These are phyloP conservation scores for Abelmoschus esculentus DNA, from an alignment of 345 rosid species.

Conservation along the genomic window DNA sequence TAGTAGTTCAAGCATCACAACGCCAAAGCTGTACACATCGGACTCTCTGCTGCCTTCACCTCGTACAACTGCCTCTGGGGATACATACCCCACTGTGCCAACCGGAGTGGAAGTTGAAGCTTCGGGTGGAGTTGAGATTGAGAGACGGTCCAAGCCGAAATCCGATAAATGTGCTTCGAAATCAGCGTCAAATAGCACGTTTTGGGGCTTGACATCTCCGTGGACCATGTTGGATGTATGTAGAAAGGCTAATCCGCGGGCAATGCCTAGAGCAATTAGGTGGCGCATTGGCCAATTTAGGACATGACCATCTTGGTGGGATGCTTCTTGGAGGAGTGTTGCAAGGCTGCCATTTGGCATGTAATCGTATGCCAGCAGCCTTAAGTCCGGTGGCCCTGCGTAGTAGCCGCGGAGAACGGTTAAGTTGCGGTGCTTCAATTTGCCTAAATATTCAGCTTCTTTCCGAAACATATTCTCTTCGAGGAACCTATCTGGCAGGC, in stretches of 20 bases:
- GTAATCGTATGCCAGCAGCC: constrained; percentile 82
- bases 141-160: constrained; percentile 67
- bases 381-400: constrained; percentile 67
- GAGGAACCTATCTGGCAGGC: constrained; percentile 53
- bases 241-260: constrained; percentile 80
- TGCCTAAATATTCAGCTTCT: constrained; percentile 80
- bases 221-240: constrained; percentile 75
- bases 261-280: constrained; percentile 84
- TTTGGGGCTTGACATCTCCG: constrained; percentile 88
- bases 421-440: constrained; percentile 76
- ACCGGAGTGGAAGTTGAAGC: constrained; percentile 49
- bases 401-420: constrained; percentile 89
- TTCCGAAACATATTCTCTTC: constrained; percentile 66
- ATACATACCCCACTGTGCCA: constrained; percentile 75
- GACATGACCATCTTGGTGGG: constrained; percentile 97
- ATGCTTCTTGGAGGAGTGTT: constrained; percentile 91
- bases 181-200: constrained; percentile 87
- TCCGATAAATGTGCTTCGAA: constrained; percentile 94
- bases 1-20: constrained; percentile 71
- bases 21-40: constrained; percentile 93
- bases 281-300: constrained; percentile 99
- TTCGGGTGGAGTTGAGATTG: constrained; percentile 41
- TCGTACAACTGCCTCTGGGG: constrained; percentile 60
- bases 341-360: constrained; percentile 97
- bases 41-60: constrained; percentile 68